phyloP scores from a whole-genome alignment of 164 flowering plant species.

The Platanus orientalis region DNA sequence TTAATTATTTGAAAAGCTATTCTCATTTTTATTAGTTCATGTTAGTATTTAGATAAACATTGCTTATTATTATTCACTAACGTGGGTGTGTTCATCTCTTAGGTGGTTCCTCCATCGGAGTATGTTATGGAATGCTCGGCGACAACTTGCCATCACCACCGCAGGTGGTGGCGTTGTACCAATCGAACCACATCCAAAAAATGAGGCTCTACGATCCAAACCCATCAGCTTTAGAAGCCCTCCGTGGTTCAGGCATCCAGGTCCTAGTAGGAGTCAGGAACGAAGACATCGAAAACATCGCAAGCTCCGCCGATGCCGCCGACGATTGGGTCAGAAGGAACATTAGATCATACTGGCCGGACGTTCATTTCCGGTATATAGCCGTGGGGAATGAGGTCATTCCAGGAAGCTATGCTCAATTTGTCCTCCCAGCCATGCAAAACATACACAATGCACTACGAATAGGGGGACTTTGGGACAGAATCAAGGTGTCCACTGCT shows the following conservation, averaged over 20 bases:
- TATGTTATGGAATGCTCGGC: slow-evolving; percentile 15
- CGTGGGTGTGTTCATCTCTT: too few relatives aligned
- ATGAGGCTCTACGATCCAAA: slow-evolving; percentile 22
- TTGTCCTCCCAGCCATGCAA: neutral
- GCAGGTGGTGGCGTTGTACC: slow-evolving; percentile 10
- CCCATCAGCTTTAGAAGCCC: slow-evolving; percentile 5
- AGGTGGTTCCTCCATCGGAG: too few relatives aligned
- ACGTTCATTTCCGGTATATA: slow-evolving; percentile 16
- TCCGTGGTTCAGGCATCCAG: slow-evolving; percentile 13
- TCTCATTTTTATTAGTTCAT: too few relatives aligned
- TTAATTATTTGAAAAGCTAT: too few relatives aligned
- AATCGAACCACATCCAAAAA: neutral
- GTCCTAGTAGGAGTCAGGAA: slow-evolving; percentile 10
- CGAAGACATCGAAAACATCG: slow-evolving; percentile 8
- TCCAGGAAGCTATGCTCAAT: neutral
- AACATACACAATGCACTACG: slow-evolving; percentile 7
- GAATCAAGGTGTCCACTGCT: slow-evolving; percentile 14
- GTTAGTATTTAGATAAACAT: too few relatives aligned
- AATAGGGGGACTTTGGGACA: slow-evolving; percentile 1
- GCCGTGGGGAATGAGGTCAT: slow-evolving; percentile 22
- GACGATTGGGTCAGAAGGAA: slow-evolving; percentile 9
- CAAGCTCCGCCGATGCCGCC: neutral
- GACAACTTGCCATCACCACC: slow-evolving; percentile 11
- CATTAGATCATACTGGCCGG: slow-evolving; percentile 5
- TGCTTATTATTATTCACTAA: too few relatives aligned